These are phyloP conservation scores for Microsporum audouinii DNA, from an alignment of 2,329 filamentous ascomycete species.

Conservation along the genomic window DNA sequence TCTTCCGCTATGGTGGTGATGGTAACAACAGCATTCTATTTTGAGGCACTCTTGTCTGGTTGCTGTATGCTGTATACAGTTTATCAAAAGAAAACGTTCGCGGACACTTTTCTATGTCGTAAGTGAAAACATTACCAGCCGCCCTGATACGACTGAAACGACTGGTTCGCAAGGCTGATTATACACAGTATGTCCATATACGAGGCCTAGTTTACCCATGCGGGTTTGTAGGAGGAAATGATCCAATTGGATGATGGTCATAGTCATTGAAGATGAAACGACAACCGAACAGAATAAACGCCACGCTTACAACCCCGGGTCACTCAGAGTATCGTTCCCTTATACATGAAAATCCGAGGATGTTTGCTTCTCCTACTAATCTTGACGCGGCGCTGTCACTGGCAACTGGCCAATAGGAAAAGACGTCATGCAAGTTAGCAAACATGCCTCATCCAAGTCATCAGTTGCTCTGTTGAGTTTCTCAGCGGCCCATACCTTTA, in stretches of 20 bases:
- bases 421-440: neutral
- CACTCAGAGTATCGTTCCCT: neutral
- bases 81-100: neutral
- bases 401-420: neutral
- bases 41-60: neutral
- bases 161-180: neutral
- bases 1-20: neutral
- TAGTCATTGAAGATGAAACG: neutral
- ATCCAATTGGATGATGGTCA: neutral
- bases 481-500: neutral
- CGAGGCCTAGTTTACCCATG: neutral
- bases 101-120: too few relatives aligned
- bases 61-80: too few relatives aligned
- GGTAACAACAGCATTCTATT: neutral
- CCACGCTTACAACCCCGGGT: neutral
- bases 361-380: constrained; percentile 1
- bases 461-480: neutral
- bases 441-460: neutral
- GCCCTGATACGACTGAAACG: neutral
- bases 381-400: neutral
- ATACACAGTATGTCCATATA: neutral
- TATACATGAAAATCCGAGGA: neutral
- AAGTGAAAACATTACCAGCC: neutral
- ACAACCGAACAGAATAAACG: neutral
- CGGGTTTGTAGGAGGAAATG: neutral